Conservation (phyloP, 225 moss, liverwort and hornwort species). For the Anthoceros angustus region DNA sequence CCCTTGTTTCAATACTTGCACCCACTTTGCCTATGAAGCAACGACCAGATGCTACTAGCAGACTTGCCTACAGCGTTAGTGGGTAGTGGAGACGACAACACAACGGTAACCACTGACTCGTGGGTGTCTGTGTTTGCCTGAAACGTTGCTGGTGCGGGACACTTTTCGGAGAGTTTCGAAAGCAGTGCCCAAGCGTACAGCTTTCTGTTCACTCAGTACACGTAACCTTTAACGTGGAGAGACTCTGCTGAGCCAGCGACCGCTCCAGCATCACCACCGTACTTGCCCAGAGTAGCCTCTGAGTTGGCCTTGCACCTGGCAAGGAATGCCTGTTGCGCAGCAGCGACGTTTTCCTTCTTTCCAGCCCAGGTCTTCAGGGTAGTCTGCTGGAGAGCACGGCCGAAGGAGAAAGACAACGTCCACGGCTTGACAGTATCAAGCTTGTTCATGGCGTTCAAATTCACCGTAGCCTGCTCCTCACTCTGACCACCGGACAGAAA, state of each 20-base stretch:
- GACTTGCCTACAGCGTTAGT: no score
- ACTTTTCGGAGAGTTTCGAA: no score
- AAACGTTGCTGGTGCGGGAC: no score
- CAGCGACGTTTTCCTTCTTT: neutral
- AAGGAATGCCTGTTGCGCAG: neutral
- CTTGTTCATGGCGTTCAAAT: slow-evolving; percentile 3
- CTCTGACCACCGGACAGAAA: neutral
- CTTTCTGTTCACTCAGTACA: neutral
- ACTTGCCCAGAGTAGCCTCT: neutral
- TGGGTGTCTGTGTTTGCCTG: no score
- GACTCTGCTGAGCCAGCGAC: neutral
- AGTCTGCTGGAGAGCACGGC: neutral
- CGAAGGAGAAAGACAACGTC: neutral
- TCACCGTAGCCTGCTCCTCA: neutral
- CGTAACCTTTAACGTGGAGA: neutral
- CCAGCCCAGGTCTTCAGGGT: slow-evolving; percentile 1
- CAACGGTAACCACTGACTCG: no score
- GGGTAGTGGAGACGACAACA: no score
- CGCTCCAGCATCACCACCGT: neutral
- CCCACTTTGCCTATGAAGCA: no score
- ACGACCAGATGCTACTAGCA: no score
- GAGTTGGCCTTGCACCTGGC: slow-evolving; percentile 1
- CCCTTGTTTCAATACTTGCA: no score
- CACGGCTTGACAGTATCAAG: neutral
- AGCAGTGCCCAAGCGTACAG: no score